Conservation (phyloP, 140 eudicot genomes). For the Stevia rebaudiana region DNA sequence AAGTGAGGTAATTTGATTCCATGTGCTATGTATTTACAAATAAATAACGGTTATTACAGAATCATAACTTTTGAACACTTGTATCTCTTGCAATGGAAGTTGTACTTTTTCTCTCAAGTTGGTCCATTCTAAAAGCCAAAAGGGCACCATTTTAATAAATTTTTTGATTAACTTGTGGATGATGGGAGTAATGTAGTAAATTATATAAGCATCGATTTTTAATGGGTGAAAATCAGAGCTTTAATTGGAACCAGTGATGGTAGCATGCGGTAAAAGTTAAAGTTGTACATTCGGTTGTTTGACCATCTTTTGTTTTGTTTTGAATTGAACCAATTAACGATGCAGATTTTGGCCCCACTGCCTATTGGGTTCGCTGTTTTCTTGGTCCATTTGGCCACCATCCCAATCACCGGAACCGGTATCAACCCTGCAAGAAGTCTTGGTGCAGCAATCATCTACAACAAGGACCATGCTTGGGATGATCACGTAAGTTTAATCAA, state of each 20-base stretch:
- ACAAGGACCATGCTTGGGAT: conserved; percentile 79
- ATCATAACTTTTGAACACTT: no score
- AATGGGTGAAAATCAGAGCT: conserved; percentile 8
- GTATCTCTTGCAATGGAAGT: no score
- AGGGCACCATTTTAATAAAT: no score
- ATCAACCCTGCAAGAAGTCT: conserved; percentile 97
- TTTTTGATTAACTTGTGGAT: no score
- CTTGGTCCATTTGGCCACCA: conserved; percentile 95
- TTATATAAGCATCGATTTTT: no score
- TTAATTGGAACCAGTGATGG: no score
- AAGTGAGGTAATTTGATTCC: conserved; percentile 19
- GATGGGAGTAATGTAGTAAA: no score
- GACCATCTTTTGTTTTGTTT: conserved; percentile 13
- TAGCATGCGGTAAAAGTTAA: conserved; percentile 24
- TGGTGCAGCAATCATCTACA: conserved; percentile 91
- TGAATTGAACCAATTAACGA: not conserved
- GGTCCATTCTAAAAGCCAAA: no score
- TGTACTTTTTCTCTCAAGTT: no score
- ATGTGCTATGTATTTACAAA: conserved; percentile 17
- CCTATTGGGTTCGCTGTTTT: conserved; percentile 96
- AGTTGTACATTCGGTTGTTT: conserved; percentile 10
- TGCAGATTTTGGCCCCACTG: conserved; percentile 89
- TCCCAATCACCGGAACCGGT: conserved; percentile 91
- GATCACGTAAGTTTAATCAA: conserved; percentile 59
- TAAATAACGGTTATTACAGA: no score